Evolutionary conservation across 2,329 filamentous ascomycete species (phyloP).

Genomic region (Pseudogymnoascus sp.): DNA sequence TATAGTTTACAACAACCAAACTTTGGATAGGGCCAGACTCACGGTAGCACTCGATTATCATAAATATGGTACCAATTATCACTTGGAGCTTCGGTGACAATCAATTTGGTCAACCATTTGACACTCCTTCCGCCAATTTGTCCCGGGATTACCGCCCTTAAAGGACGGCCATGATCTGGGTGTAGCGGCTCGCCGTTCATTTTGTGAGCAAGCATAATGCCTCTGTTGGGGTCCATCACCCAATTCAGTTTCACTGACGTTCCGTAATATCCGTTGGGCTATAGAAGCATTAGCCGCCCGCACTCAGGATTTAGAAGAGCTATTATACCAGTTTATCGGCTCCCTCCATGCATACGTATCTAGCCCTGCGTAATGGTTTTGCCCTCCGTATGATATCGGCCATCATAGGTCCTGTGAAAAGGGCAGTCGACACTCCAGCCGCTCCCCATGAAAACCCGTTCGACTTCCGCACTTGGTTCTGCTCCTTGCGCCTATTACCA

Average conservation of each 20-base stretch:
- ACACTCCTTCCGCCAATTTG: slow-evolving; percentile 90
- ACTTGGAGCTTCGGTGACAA: slow-evolving; percentile 70
- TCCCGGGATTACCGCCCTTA: slow-evolving; percentile 77
- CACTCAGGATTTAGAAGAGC: too few relatives aligned
- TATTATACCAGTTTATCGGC: slow-evolving; percentile 59
- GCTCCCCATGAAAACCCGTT: slow-evolving; percentile 94
- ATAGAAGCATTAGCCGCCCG: neutral
- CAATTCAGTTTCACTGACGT: slow-evolving; percentile 84
- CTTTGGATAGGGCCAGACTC: neutral
- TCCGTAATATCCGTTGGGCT: slow-evolving; percentile 79
- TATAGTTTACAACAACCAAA: too few relatives aligned
- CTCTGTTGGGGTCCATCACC: slow-evolving; percentile 74
- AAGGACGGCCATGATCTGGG: slow-evolving; percentile 79
- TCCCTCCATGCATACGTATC: slow-evolving; percentile 85
- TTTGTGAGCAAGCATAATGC: slow-evolving; percentile 79
- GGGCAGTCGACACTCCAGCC: slow-evolving; percentile 75
- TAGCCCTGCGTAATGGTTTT: slow-evolving; percentile 60
- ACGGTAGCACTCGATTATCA: slow-evolving; percentile 79
- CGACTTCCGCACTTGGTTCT: slow-evolving; percentile 82
- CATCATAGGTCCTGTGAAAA: slow-evolving; percentile 80
- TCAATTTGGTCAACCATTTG: slow-evolving; percentile 82
- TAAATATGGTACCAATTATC: slow-evolving; percentile 96
- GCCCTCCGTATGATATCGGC: slow-evolving; percentile 63
- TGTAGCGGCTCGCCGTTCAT: slow-evolving; percentile 81
- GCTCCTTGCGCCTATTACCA: slow-evolving; percentile 86